Conservation (phyloP, 192 early-diverging fungal species). For the Radiomyces spectabilis region DNA sequence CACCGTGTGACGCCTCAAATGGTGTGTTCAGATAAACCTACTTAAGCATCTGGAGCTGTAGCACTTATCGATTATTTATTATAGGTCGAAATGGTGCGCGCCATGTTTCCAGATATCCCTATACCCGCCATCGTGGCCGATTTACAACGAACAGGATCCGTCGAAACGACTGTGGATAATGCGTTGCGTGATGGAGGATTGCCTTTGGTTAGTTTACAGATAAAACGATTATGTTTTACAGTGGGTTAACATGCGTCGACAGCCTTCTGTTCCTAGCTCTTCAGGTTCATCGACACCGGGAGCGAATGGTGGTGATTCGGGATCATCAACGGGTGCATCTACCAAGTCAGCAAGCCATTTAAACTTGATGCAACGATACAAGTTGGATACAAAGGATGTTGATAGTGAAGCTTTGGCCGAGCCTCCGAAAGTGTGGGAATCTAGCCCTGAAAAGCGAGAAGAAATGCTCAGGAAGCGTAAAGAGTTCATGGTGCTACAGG, state of each 20-base stretch:
- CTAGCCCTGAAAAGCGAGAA: slow-evolving; percentile 47
- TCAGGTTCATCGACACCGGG: neutral
- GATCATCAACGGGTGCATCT: too few species aligned
- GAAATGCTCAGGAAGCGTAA: slow-evolving; percentile 56
- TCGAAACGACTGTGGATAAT: slow-evolving; percentile 75
- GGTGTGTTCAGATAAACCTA: slow-evolving; percentile 5
- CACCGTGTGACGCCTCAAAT: slow-evolving; percentile 28
- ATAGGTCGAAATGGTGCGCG: slow-evolving; percentile 60
- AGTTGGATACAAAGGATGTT: slow-evolving; percentile 34
- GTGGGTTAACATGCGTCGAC: neutral
- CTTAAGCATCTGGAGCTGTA: neutral
- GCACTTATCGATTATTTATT: neutral
- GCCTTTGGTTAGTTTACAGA: slow-evolving; percentile 38
- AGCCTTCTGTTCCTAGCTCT: slow-evolving; percentile 2
- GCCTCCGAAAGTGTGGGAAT: slow-evolving; percentile 56
- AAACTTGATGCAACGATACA: slow-evolving; percentile 43
- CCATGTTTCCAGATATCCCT: slow-evolving; percentile 81
- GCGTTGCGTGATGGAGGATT: slow-evolving; percentile 59
- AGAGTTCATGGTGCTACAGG: slow-evolving; percentile 62
- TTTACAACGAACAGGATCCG: slow-evolving; percentile 75
- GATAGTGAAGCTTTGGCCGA: slow-evolving; percentile 24
- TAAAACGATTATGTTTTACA: neutral
- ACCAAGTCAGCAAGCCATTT: slow-evolving; percentile 26
- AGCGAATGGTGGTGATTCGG: too few species aligned
- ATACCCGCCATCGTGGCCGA: slow-evolving; percentile 66